Conservation (phyloP, 805 yeast species). For the Kockiozyma suomiensis region DNA sequence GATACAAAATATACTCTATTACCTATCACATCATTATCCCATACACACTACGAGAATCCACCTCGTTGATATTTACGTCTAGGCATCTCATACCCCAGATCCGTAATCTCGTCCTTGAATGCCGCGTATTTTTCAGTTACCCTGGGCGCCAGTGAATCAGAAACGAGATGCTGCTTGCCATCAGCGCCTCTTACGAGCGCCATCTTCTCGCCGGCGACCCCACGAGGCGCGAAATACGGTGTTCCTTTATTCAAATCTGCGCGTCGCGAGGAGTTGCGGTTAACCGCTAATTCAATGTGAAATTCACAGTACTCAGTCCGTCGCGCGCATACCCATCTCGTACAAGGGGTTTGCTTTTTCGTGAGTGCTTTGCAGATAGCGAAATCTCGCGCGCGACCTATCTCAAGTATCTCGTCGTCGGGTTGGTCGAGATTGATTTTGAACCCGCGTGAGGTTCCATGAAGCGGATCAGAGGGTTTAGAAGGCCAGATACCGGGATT, state of each 20-base stretch:
- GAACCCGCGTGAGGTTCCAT: constrained; percentile 51
- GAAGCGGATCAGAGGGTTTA: constrained; percentile 21
- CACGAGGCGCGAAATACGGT: constrained; percentile 1
- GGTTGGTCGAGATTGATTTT: constrained; percentile 55
- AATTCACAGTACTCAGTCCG: constrained; percentile 64
- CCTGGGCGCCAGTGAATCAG: neutral
- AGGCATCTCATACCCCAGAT: neutral
- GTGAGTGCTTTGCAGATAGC: constrained; percentile 64
- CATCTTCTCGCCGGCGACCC: neutral
- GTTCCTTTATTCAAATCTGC: constrained; percentile 63
- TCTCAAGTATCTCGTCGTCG: constrained; percentile 61
- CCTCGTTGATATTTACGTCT: neutral
- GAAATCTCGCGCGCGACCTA: constrained; percentile 70
- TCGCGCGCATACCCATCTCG: constrained; percentile 58
- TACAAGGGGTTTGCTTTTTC: constrained; percentile 57
- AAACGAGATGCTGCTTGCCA: neutral
- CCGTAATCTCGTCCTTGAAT: constrained; percentile 1
- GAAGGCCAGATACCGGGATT: constrained; percentile 63
- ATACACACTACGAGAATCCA: no score
- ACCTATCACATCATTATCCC: no score
- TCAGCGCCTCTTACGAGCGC: neutral
- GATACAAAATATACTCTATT: no score
- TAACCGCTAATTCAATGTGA: constrained; percentile 64
- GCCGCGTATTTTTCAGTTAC: neutral
- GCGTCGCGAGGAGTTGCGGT: constrained; percentile 59